phyloP scores from a whole-genome alignment of 2,329 filamentous ascomycete species.

The Sporothrix mexicana region DNA sequence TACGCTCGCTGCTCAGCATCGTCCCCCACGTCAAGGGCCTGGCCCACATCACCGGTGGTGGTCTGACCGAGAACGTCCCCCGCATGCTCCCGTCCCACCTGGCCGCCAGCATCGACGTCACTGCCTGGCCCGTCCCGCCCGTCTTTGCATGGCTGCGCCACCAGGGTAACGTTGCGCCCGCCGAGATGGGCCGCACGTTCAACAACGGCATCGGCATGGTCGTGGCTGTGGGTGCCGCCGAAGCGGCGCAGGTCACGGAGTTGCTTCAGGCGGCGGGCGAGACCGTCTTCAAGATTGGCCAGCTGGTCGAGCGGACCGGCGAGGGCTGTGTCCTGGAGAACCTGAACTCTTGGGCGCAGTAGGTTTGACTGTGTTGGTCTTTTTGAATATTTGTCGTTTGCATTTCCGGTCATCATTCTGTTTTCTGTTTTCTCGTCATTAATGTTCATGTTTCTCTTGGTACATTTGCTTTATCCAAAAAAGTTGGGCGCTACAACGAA shows the following conservation, averaged over 20 bases:
- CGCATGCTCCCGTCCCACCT: constrained; percentile 84
- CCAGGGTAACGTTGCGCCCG: constrained; percentile 70
- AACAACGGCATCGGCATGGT: constrained; percentile 97
- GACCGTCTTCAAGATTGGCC: constrained; percentile 77
- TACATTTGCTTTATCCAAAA: constrained; percentile 13
- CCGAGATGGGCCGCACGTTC: constrained; percentile 90
- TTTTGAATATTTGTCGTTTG: not conserved
- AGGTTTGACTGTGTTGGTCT: not conserved
- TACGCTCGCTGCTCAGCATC: constrained; percentile 73
- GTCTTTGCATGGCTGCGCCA: constrained; percentile 88
- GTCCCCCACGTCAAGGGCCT: constrained; percentile 81
- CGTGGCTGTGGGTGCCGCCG: constrained; percentile 79
- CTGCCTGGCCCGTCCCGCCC: constrained; percentile 73
- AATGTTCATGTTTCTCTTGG: not conserved
- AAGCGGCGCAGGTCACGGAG: constrained; percentile 65
- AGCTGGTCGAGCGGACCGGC: constrained; percentile 61
- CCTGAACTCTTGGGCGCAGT: constrained; percentile 52
- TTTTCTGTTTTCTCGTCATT: not conserved
- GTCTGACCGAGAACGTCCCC: constrained; percentile 90
- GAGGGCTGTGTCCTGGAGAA: constrained; percentile 69
- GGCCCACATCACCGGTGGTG: constrained; percentile 95
- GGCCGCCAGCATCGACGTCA: constrained; percentile 79
- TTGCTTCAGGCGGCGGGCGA: constrained; percentile 73
- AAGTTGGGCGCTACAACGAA: constrained; percentile 16
- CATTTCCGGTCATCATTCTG: not conserved